phyloP scores from a whole-genome alignment of 2,329 filamentous ascomycete genomes.

The Sarocladium kiliense region DNA sequence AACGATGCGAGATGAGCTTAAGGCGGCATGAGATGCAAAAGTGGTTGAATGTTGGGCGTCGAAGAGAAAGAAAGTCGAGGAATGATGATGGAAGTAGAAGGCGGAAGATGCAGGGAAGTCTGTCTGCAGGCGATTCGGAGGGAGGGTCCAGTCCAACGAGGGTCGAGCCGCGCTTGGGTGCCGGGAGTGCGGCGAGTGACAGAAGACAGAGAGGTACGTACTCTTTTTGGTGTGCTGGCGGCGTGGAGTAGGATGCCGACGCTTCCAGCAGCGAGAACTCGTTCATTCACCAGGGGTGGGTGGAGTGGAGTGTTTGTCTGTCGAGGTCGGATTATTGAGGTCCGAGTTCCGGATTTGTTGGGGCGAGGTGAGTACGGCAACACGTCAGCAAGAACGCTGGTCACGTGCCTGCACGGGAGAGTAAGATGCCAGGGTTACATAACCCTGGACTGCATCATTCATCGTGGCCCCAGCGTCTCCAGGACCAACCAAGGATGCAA shows the following conservation, averaged over 20 bases:
- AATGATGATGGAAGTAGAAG: not conserved
- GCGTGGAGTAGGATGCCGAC: slow-evolving; percentile 2
- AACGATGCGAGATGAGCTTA: not conserved
- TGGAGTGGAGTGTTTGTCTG: too few species aligned
- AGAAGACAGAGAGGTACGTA: not conserved
- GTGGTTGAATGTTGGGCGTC: not conserved
- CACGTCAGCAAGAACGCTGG: too few species aligned
- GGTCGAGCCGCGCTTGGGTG: slow-evolving; percentile 5
- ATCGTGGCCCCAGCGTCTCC: not conserved
- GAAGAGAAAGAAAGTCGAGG: slow-evolving; percentile 2
- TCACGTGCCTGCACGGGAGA: not conserved
- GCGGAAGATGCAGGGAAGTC: slow-evolving; percentile 1
- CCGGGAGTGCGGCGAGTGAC: not conserved
- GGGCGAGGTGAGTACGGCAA: too few species aligned
- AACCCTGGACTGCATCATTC: not conserved
- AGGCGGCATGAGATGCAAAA: slow-evolving; percentile 5
- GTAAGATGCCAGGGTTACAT: not conserved
- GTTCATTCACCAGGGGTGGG: not conserved
- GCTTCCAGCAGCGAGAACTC: slow-evolving; percentile 1
- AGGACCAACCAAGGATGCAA: not conserved
- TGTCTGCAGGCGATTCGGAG: not conserved
- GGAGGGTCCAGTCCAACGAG: slow-evolving; percentile 2
- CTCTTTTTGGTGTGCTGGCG: not conserved
- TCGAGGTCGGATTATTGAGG: too few species aligned
- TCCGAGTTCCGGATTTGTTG: too few species aligned